These are phyloP conservation scores for Populus hybrid DNA, from an alignment of 441 rosid species.

Conservation along the genomic window DNA sequence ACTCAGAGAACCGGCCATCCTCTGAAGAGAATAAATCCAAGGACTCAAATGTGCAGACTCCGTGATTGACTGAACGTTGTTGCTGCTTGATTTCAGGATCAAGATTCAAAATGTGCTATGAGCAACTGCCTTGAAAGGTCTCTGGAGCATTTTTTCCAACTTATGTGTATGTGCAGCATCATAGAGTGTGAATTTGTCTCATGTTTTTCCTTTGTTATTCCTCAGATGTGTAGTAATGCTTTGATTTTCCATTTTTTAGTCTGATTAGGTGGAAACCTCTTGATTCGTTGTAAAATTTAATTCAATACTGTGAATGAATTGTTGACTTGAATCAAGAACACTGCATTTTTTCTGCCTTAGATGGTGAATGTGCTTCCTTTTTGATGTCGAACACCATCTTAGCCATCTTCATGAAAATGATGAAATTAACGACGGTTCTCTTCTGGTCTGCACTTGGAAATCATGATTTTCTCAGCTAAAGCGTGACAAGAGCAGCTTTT, in stretches of 20 bases:
- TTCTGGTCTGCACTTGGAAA: not conserved
- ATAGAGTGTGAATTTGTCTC: slow-evolving; percentile 26
- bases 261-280: slow-evolving; percentile 11
- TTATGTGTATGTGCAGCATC: slow-evolving; percentile 9
- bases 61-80: slow-evolving; percentile 28
- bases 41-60: slow-evolving; percentile 73
- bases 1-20: slow-evolving; percentile 44
- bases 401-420: not conserved
- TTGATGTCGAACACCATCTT: not conserved
- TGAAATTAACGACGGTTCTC: not conserved
- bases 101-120: slow-evolving; percentile 1
- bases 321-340: slow-evolving; percentile 15
- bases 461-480: not conserved
- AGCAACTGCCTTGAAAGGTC: slow-evolving; percentile 6
- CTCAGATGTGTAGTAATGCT: slow-evolving; percentile 9
- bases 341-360: not conserved
- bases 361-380: too few species aligned
- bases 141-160: not conserved
- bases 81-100: slow-evolving; percentile 15
- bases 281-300: slow-evolving; percentile 28
- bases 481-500: not conserved
- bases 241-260: not conserved
- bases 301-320: slow-evolving; percentile 23
- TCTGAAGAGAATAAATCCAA: slow-evolving; percentile 76
- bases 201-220: not conserved